Base-by-base conservation (phyloP, 2,329 filamentous ascomycete species). In the Fusarium palustre region DNA sequence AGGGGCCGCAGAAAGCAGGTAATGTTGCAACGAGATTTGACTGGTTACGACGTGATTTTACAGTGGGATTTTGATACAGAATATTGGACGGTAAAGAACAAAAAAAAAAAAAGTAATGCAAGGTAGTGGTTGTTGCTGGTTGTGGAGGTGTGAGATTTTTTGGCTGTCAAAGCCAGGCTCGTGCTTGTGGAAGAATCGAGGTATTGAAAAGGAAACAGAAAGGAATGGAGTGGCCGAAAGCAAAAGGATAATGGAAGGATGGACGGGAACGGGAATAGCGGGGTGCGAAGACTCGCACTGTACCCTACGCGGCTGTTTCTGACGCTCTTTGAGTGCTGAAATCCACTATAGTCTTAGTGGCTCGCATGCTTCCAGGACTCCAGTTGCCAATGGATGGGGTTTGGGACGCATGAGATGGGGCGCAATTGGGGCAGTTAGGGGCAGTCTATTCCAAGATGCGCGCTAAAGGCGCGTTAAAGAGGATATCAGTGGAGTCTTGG, bases 221-320 rank as follows among this genome's bases (percentile, higher is more conserved):
- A 74, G 57, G 72, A 73, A 74, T 72, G 72, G 66, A 70, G 59
- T 64, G 70, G 66, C 61, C 60, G 68, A 68, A 73, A 34, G 69
- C 60, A 70, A 73, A 66, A 71, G 67, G 54, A 63, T 46, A 64
- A 66, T 70, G 65, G 54, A 55, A 39, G 57, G 58, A 68, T 72
- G 63, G 70, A 74, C 67, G 70, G 70, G 71, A 73, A 75, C 73
- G 70, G 71, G 70, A 73, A 74, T 74, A 72, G 68, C 55, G 65
- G 55, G 33, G 22, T n/a, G 47, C 1, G 16, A 15, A 5, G 28
- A 2, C 49, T 55, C 72, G 59, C 72, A 74, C 72, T 74, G 72
- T 74, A 56, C 53, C 52, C 24, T 55, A 55, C 57, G 64, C 57
- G 58, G 57, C 55, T 68, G 55, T 60, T 68, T 64, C 60, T 63